Percentiles rank a stretch among this genome's conserved stretches.
phyloP scores from a whole-genome alignment of 371 early-diverging fungal species.

The Syncephalastrum monosporum region DNA sequence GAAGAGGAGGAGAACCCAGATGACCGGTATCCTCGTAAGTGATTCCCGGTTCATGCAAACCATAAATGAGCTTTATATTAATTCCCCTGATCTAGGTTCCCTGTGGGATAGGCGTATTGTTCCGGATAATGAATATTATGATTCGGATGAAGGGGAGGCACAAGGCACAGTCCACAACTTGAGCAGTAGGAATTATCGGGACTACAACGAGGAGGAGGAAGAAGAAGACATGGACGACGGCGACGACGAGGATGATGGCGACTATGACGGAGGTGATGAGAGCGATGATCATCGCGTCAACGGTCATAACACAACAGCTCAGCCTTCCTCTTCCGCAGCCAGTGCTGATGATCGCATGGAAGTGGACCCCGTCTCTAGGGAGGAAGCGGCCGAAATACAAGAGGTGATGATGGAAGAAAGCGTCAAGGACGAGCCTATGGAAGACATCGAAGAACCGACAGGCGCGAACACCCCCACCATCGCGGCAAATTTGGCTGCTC shows the following conservation, averaged over 20 bases:
- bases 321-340: conserved; percentile 17
- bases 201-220: conserved; percentile 21
- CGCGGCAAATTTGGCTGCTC: background rate
- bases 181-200: conserved; percentile 30
- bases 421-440: conserved; percentile 26
- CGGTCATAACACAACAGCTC: conserved; percentile 11
- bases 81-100: conserved; percentile 29
- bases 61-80: conserved; percentile 2
- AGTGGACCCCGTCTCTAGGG: conserved; percentile 23
- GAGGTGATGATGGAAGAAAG: conserved; percentile 24
- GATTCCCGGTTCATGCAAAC: background rate
- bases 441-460: background rate
- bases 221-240: conserved; percentile 15
- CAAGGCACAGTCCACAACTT: conserved; percentile 25
- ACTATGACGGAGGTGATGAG: conserved; percentile 19
- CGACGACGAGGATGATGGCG: conserved; percentile 15
- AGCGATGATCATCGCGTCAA: conserved; percentile 17
- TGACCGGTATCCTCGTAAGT: conserved; percentile 50
- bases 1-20: conserved; percentile 53
- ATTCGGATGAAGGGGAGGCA: conserved; percentile 68
- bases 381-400: conserved; percentile 37
- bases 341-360: conserved; percentile 14
- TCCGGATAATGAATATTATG: conserved; percentile 66
- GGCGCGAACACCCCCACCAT: no score
- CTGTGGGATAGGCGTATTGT: conserved; percentile 61